phyloP scores from a whole-genome alignment of 2,329 filamentous ascomycete species.

The Colletotrichum chlorophyti region DNA sequence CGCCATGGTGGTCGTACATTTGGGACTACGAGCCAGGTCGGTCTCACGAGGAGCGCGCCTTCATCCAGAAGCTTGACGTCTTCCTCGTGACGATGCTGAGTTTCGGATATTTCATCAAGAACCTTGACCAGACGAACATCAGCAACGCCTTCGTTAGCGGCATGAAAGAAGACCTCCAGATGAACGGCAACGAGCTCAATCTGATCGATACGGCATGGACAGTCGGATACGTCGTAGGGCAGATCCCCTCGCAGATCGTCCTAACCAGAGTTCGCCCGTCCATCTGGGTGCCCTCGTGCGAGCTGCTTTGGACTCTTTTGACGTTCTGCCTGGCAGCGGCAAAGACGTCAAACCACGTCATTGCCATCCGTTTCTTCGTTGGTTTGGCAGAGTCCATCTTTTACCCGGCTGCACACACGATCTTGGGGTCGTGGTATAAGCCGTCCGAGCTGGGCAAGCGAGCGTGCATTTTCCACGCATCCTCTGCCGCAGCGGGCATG shows the following conservation, averaged over 20 bases:
- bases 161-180: conserved; percentile 35
- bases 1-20: conserved; percentile 43
- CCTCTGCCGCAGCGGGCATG: conserved; percentile 59
- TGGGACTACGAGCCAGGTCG: conserved; percentile 37
- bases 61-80: conserved; percentile 36
- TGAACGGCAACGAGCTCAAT: conserved; percentile 36
- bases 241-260: conserved; percentile 37
- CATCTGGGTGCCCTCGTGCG: conserved; percentile 37
- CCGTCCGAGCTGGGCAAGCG: conserved; percentile 53
- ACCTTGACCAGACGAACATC: conserved; percentile 36
- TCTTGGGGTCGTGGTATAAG: conserved; percentile 52
- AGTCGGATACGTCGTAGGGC: conserved; percentile 34
- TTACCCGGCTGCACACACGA: conserved; percentile 36
- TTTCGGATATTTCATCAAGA: conserved; percentile 31
- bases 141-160: conserved; percentile 36
- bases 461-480: conserved; percentile 54
- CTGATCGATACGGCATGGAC: conserved; percentile 34
- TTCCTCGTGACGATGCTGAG: conserved; percentile 29
- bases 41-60: conserved; percentile 32
- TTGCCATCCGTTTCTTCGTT: conserved; percentile 50
- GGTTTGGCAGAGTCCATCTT: conserved; percentile 48
- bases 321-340: conserved; percentile 22
- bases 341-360: conserved; percentile 42
- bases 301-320: conserved; percentile 33
- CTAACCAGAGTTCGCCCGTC: conserved; percentile 36